Percentiles rank a stretch among this genome's conserved stretches.
These are phyloP conservation scores for Arxiozyma heterogenica DNA, from an alignment of 1,139 yeast genomes.

Conservation along the genomic window DNA sequence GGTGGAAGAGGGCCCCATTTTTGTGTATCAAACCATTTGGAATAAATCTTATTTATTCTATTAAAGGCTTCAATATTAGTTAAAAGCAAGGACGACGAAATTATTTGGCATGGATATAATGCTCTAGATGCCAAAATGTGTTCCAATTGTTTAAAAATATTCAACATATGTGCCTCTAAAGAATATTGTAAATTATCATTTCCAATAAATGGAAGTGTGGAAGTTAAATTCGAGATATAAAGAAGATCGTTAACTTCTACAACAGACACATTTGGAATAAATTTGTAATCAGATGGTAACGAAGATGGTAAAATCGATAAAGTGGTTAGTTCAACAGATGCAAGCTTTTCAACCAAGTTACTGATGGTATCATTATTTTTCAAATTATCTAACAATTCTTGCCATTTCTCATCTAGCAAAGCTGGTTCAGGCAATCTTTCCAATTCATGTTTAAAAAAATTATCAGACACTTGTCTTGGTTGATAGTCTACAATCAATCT, in stretches of 20 bases:
- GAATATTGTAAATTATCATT: conserved; percentile 12
- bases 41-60: conserved; percentile 52
- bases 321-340: background rate
- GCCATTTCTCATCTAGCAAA: conserved; percentile 43
- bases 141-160: conserved; percentile 41
- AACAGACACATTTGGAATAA: conserved; percentile 2
- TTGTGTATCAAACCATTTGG: conserved; percentile 37
- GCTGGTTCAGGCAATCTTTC: conserved; percentile 36
- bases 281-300: background rate
- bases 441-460: conserved; percentile 22
- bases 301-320: background rate
- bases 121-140: conserved; percentile 28
- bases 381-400: conserved; percentile 27
- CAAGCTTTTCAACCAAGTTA: background rate
- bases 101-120: conserved; percentile 32
- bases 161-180: conserved; percentile 39
- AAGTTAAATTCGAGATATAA: conserved; percentile 43
- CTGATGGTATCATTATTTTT: background rate
- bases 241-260: conserved; percentile 31
- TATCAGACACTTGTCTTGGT: conserved; percentile 29
- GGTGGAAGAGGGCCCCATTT: conserved; percentile 58
- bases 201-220: conserved; percentile 19
- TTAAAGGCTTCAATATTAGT: conserved; percentile 57
- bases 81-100: conserved; percentile 51
- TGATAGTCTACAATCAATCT: conserved; percentile 35